A percentile compares a stretch with the other conserved stretches of the same genome.
Evolutionary conservation across 257 asterid species (phyloP).

Genomic region (Solanum virginianum): DNA sequence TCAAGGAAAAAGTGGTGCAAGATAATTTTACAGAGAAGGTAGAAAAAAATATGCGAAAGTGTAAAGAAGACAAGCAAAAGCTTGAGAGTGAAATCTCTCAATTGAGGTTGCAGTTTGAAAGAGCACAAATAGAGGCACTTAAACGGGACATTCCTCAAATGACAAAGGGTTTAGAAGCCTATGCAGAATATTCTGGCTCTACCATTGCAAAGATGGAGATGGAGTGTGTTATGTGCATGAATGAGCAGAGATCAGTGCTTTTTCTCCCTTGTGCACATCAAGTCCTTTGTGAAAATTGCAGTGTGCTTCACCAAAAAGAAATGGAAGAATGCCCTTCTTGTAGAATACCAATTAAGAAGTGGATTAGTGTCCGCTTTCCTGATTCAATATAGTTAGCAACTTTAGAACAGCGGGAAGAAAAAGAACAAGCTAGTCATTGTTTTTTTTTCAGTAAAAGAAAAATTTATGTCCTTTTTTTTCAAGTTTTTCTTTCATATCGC

Average conservation of each 20-base stretch:
- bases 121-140: conserved; percentile 46
- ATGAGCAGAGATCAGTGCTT: conserved; percentile 52
- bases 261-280: conserved; percentile 85
- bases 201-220: conserved; percentile 34
- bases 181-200: conserved; percentile 24
- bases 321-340: conserved; percentile 18
- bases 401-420: neutral
- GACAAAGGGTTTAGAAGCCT: conserved; percentile 29
- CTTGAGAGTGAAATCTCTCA: conserved; percentile 29
- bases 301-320: conserved; percentile 36
- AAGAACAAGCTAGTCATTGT: neutral
- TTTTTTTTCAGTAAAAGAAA: neutral
- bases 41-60: conserved; percentile 18
- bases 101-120: conserved; percentile 31
- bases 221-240: conserved; percentile 90
- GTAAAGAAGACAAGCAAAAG: conserved; percentile 22
- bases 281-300: conserved; percentile 68
- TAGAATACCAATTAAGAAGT: conserved; percentile 20
- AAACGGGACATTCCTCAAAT: conserved; percentile 10
- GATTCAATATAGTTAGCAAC: neutral
- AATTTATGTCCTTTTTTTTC: neutral
- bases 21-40: conserved; percentile 30
- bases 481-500: neutral
- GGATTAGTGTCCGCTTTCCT: conserved; percentile 33
- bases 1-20: conserved; percentile 23